Base-by-base conservation (phyloP, 2,329 filamentous ascomycete species). In the Neofusicoccum parvum region DNA sequence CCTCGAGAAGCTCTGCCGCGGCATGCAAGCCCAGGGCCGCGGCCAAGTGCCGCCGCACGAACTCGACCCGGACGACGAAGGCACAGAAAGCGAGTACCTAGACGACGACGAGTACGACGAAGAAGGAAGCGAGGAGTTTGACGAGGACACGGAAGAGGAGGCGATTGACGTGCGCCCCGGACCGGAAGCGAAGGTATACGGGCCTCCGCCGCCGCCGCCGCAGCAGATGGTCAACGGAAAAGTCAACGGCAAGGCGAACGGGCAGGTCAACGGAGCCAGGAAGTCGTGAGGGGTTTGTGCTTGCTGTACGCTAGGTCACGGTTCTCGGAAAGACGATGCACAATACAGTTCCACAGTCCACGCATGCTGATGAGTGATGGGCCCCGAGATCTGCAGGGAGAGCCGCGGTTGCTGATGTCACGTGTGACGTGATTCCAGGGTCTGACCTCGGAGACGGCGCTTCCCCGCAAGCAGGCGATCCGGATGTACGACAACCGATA, bases 11-110 rank as follows among this genome's bases (percentile, higher is more conserved):
- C 91, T 98, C 72, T 97, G 96, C 80, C 91, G 95, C 68, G 92
- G 93, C 72, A 97, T 98, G 92, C 94, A 98, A 78, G 91, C 92
- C 70, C 94, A 97, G 74, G 94, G 94, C 15, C 89, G 94, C 67
- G 92, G 92, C 64, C 86, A 91, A 66, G 88, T 87, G 27, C 73
- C 75, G 5, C 76, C 76, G 72, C 71, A 73, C n/a, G 75, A 66
- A 83, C 87, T 78, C 36, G 80, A 85, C 82, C 65, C 85, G 82
- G 69, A 86, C 86, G 69, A 82, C 86, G 69, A 88, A 87, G 73
- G 83, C 12, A 78, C 76, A 12, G 77, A 79, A 68, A 78, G 76
- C 66, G 76, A 79, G 67, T 78, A 78, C 67, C 76, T 78, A 60
- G 77, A 79, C 64, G 76, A 78, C 49, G 75, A 78, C 62, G 77